Evolutionary conservation across 2,329 filamentous ascomycete genomes (phyloP), one percentile per base, ranked within the genome.

Genomic region (Exserohilum rostratum): DNA sequence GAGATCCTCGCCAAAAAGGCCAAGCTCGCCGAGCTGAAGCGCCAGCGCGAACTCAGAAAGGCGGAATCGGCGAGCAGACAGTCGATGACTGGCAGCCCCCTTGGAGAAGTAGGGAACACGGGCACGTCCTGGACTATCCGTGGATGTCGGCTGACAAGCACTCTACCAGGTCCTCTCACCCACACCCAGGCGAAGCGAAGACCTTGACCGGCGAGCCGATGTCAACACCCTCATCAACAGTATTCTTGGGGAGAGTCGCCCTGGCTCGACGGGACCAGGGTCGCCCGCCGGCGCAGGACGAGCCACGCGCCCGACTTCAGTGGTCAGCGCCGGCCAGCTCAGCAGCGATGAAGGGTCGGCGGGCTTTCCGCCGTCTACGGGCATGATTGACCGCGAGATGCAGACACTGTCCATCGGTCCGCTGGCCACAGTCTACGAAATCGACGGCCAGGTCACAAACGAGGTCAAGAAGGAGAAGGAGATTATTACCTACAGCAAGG

Each of bases 1-100:
- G 95, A 99, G 82, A 96, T 99, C 66, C 82, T 95, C 68, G 93
- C 92, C 66, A 99, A 99, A 81, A 93, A 91, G 82, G 93, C 93
- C 60, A 97, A 95, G 82, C 91, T 99, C 69, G 93, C 91, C 45
- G 95, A 98, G 83, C 85, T 99, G 63, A 97, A 96, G 80, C 87
- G 90, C 59, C 92, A 97, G 79, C 86, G 95, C 67, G 92, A 96
- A 66, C 85, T 93, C 55, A 86, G 90, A 61, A 90, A 85, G 72
- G 90, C 96, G 73, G 87, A 90, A 66, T 85, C 83, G 55, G 84
- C 84, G 59, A 86, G 82, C 65, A 86, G 91, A 64, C 84, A 87
- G 69, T 73, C 72, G 1, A 90, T 87, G 73, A 70, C 64, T 11
- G 87, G 87, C 55, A 84, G 85, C 71, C 79, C 85, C 46, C 78